Evolutionary conservation across 805 yeast species (phyloP).

Genomic region (Barnettozyma californica): DNA sequence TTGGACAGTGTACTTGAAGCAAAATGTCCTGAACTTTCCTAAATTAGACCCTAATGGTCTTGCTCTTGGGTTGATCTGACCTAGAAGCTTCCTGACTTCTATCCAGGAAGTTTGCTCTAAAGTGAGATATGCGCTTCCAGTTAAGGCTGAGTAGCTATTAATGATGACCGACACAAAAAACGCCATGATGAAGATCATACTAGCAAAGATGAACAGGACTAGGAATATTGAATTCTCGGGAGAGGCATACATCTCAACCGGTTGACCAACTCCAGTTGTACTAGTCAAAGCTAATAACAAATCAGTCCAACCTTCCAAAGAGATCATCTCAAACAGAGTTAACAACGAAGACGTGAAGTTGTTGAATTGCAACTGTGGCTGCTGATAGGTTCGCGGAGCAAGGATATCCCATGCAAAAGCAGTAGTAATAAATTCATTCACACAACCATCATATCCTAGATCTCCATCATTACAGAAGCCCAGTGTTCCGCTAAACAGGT

Average conservation of each 20-base stretch:
- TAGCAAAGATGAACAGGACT: conserved; percentile 68
- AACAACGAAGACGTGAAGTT: conserved; percentile 63
- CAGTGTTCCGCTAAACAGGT: conserved; percentile 67
- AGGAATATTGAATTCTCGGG: conserved; percentile 73
- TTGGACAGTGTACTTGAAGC: conserved; percentile 50
- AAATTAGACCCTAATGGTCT: conserved; percentile 41
- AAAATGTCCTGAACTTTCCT: conserved; percentile 34
- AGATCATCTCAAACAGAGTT: conserved; percentile 74
- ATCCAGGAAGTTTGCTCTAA: conserved; percentile 83
- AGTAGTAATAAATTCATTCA: conserved; percentile 50
- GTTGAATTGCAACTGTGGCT: conserved; percentile 66
- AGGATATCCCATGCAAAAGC: conserved; percentile 74
- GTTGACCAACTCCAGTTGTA: conserved; percentile 65
- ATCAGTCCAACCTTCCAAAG: conserved; percentile 94
- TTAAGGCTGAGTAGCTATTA: conserved; percentile 67
- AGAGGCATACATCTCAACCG: conserved; percentile 48
- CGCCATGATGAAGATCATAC: conserved; percentile 81
- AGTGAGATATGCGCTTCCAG: conserved; percentile 84
- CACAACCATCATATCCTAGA: conserved; percentile 41
- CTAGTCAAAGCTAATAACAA: conserved; percentile 62
- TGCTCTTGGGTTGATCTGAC: conserved; percentile 46
- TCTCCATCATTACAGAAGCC: conserved; percentile 66
- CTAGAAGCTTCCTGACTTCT: conserved; percentile 66
- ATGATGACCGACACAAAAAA: conserved; percentile 87
- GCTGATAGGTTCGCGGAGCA: conserved; percentile 63